Percentiles rank a stretch among this genome's conserved stretches.
Evolutionary conservation across 768 basidiomycete genomes (phyloP).

Genomic region (Leccinum uliginosum): DNA sequence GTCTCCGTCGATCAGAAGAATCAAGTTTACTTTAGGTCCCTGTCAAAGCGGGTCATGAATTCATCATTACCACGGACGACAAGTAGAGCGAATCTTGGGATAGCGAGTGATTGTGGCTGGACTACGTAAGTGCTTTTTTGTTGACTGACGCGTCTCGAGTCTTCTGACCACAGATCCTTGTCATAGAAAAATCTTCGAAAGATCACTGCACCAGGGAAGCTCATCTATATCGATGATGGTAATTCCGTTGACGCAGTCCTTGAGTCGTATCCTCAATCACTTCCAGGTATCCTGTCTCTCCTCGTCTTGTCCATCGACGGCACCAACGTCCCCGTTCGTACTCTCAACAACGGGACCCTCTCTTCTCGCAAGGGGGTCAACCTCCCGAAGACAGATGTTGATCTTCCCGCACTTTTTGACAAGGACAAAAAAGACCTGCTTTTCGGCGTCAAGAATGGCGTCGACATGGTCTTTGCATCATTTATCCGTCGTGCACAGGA

Average conservation of each 20-base stretch:
- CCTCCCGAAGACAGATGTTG: constrained; percentile 95
- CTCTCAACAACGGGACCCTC: constrained; percentile 87
- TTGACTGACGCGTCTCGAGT: neutral
- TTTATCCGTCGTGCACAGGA: too few relatives aligned
- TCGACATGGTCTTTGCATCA: constrained; percentile 99
- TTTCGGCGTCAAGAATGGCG: constrained; percentile 96
- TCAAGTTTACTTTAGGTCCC: constrained; percentile 49
- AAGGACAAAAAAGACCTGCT: constrained; percentile 95
- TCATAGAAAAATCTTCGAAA: constrained; percentile 83
- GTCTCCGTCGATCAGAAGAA: neutral
- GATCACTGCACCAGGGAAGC: constrained; percentile 95
- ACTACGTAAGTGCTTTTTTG: constrained; percentile 66
- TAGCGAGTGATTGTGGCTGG: constrained; percentile 83
- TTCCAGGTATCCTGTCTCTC: constrained; percentile 75
- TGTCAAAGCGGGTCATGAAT: constrained; percentile 90
- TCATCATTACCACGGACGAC: constrained; percentile 81
- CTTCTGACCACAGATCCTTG: neutral
- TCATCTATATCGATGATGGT: constrained; percentile 98
- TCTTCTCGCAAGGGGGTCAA: constrained; percentile 99
- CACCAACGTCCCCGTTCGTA: constrained; percentile 73
- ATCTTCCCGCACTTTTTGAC: constrained; percentile 93
- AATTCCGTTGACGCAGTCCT: constrained; percentile 6
- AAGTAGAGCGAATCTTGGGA: constrained; percentile 77
- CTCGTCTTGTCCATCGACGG: constrained; percentile 89
- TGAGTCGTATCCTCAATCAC: constrained; percentile 1